phyloP scores from a whole-genome alignment of 2,329 filamentous ascomycete species.

The Botrytis medusae region DNA sequence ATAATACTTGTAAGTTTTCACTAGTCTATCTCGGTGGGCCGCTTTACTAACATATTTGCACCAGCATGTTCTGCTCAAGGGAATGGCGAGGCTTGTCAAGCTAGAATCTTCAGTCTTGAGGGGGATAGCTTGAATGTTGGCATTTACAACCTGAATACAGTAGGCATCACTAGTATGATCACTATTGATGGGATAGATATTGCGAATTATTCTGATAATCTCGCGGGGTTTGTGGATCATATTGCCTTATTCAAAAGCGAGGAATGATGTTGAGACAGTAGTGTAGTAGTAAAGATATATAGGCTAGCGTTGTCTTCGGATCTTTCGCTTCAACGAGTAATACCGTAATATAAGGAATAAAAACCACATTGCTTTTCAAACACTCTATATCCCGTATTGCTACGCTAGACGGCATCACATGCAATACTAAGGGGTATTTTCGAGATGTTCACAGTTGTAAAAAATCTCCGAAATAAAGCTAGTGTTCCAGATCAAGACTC shows the following conservation, averaged over 20 bases:
- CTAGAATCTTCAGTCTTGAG: slow-evolving; percentile 30
- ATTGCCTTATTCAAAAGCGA: slow-evolving; percentile 15
- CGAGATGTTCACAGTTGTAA: not conserved
- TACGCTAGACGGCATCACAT: not conserved
- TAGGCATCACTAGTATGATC: slow-evolving; percentile 32
- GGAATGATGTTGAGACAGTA: not conserved
- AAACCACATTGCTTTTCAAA: not conserved
- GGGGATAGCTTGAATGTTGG: slow-evolving; percentile 24
- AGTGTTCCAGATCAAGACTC: not conserved
- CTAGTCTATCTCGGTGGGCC: no score
- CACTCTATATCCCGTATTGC: not conserved
- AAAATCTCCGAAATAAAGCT: not conserved
- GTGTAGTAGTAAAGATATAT: not conserved
- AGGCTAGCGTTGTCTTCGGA: not conserved
- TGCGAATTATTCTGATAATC: slow-evolving; percentile 27
- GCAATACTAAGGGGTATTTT: not conserved
- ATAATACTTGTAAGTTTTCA: slow-evolving; percentile 9
- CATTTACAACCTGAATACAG: slow-evolving; percentile 31
- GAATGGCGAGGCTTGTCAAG: slow-evolving; percentile 25
- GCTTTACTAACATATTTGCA: not conserved
- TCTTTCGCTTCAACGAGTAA: not conserved
- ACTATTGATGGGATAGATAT: slow-evolving; percentile 24
- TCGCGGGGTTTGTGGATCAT: slow-evolving; percentile 20
- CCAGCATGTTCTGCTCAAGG: slow-evolving; percentile 15
- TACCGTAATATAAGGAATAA: not conserved